phyloP scores from a whole-genome alignment of 129 eudicot genomes.

The Centaurea solstitialis region DNA sequence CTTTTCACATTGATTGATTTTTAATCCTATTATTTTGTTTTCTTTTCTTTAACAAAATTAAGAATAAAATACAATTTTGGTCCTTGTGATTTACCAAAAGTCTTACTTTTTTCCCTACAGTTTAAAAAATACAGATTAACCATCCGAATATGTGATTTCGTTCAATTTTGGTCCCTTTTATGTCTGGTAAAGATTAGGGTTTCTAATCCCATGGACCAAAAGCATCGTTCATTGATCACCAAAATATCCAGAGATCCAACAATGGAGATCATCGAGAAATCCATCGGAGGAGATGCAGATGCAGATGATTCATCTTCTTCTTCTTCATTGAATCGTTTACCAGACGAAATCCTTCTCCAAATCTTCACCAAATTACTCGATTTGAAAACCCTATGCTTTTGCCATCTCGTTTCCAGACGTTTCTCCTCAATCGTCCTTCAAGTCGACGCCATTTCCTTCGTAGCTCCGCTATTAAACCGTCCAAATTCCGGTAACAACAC shows the following conservation, averaged over 20 bases:
- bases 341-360: conserved; percentile 37
- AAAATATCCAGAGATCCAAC: neutral
- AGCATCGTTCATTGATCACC: neutral
- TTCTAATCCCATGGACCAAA: neutral
- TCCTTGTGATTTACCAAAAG: too few relatives aligned
- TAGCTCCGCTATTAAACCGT: conserved; percentile 24
- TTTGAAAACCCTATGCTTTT: conserved; percentile 32
- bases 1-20: too few relatives aligned
- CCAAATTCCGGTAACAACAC: neutral
- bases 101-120: too few relatives aligned
- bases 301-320: conserved; percentile 8
- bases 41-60: too few relatives aligned
- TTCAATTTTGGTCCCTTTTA: too few relatives aligned
- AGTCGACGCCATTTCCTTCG: conserved; percentile 25
- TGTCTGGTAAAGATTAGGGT: too few relatives aligned
- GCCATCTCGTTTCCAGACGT: conserved; percentile 36
- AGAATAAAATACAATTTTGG: too few relatives aligned
- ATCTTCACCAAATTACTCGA: conserved; percentile 23
- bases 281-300: conserved; percentile 11
- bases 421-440: conserved; percentile 29
- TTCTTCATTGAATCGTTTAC: conserved; percentile 17
- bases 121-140: too few relatives aligned
- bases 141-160: too few relatives aligned
- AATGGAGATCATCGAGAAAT: conserved; percentile 13
- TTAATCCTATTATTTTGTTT: too few relatives aligned